These are phyloP conservation scores for Entomortierella lignicola DNA, from an alignment of 192 early-diverging fungal species.

Conservation along the genomic window DNA sequence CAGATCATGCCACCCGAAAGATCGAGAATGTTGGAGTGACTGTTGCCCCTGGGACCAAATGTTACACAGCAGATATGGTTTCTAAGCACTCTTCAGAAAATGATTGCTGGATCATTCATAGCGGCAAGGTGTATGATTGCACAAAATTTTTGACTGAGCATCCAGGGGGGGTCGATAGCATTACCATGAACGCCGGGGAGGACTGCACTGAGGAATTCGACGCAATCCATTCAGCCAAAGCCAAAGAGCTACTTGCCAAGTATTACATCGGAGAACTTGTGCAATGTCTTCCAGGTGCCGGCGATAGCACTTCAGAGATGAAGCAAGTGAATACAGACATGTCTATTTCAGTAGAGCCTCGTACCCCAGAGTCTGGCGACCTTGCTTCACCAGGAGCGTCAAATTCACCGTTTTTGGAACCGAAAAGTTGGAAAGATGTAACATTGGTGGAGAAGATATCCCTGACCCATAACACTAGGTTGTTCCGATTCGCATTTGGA, in stretches of 20 bases:
- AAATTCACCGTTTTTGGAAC: conserved; percentile 34
- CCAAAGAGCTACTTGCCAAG: conserved; percentile 74
- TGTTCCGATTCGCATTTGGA: conserved; percentile 66
- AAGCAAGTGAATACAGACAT: neutral
- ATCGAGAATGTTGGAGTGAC: neutral
- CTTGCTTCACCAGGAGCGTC: neutral
- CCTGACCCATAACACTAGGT: conserved; percentile 59
- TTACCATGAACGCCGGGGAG: conserved; percentile 82
- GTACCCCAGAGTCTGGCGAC: neutral
- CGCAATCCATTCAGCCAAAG: conserved; percentile 91
- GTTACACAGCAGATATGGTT: conserved; percentile 73
- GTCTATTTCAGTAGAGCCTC: neutral
- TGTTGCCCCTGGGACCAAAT: neutral
- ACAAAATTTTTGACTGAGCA: conserved; percentile 82
- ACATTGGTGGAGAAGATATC: conserved; percentile 45
- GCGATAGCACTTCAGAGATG: conserved; percentile 7
- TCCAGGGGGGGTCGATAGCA: conserved; percentile 91
- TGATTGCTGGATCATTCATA: conserved; percentile 85
- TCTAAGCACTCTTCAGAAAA: conserved; percentile 69
- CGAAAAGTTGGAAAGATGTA: conserved; percentile 54
- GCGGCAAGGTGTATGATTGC: conserved; percentile 80
- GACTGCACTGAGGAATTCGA: conserved; percentile 93
- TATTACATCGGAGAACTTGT: conserved; percentile 77
- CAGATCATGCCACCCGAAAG: conserved; percentile 5
- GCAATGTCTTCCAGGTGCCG: neutral